Conservation (phyloP, 352 stramenopile species). For the Phytophthora ohioensis region DNA sequence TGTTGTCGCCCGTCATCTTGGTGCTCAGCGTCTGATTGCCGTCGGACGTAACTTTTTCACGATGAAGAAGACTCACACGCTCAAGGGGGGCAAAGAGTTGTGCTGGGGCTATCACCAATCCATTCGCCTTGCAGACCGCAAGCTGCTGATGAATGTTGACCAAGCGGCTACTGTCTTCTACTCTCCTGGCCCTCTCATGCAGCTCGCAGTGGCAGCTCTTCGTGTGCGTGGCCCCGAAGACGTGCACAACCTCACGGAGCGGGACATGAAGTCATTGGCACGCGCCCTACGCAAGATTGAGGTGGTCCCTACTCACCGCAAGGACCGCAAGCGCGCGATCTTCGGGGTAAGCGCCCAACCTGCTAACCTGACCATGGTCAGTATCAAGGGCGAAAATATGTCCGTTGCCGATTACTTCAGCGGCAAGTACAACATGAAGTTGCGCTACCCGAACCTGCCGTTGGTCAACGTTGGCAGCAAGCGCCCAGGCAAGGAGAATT, state of each 20-base stretch:
- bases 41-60: conserved; percentile 79
- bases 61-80: conserved; percentile 62
- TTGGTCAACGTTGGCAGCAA: conserved; percentile 74
- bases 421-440: conserved; percentile 53
- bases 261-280: conserved; percentile 44
- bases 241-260: conserved; percentile 46
- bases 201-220: conserved; percentile 52
- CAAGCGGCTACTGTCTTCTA: conserved; percentile 77
- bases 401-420: conserved; percentile 67
- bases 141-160: conserved; percentile 76
- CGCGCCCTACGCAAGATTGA: conserved; percentile 59
- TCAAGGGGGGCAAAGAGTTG: conserved; percentile 70
- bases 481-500: conserved; percentile 48
- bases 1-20: conserved; percentile 64
- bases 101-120: conserved; percentile 79
- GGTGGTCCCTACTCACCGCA: conserved; percentile 62
- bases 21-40: conserved; percentile 58
- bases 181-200: conserved; percentile 50
- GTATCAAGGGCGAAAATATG: conserved; percentile 57
- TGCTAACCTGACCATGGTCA: conserved; percentile 48
- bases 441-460: conserved; percentile 73
- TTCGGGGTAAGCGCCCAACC: conserved; percentile 48
- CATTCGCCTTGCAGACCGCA: conserved; percentile 57
- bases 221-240: conserved; percentile 40
- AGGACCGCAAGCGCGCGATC: conserved; percentile 63